These are phyloP conservation scores for Blastomyces parvus DNA, from an alignment of 2,329 filamentous ascomycete genomes.

Conservation along the genomic window DNA sequence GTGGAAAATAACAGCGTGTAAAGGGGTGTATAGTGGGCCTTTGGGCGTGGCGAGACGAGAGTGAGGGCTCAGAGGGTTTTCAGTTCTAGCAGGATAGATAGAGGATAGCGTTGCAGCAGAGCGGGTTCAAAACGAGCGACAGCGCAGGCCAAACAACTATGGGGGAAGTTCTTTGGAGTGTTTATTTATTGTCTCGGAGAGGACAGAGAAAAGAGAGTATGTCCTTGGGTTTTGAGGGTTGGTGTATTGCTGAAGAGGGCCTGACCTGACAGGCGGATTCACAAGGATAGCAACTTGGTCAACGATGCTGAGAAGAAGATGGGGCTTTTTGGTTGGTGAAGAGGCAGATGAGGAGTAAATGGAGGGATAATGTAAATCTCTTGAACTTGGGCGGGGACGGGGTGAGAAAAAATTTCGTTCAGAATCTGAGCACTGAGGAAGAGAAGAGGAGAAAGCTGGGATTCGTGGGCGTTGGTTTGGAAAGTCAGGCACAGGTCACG, in stretches of 20 bases:
- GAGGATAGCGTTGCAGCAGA: not conserved
- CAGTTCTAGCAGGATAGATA: not conserved
- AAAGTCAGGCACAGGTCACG: too few species aligned
- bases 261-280: too few species aligned
- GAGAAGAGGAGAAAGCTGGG: too few species aligned
- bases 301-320: not conserved
- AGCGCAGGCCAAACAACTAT: not conserved
- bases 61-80: not conserved
- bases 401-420: not conserved
- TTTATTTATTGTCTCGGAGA: not conserved
- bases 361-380: not conserved
- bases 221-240: not conserved
- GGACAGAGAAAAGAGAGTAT: not conserved
- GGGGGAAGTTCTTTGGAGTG: not conserved
- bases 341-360: not conserved
- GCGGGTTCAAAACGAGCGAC: not conserved
- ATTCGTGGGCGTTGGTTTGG: too few species aligned
- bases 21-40: not conserved
- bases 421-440: too few species aligned
- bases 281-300: not conserved
- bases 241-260: not conserved
- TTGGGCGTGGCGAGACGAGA: not conserved
- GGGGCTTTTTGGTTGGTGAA: not conserved
- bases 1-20: not conserved
- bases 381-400: not conserved